Base-by-base conservation (phyloP, 768 basidiomycete genomes). In the Tephrocybe rancida region DNA sequence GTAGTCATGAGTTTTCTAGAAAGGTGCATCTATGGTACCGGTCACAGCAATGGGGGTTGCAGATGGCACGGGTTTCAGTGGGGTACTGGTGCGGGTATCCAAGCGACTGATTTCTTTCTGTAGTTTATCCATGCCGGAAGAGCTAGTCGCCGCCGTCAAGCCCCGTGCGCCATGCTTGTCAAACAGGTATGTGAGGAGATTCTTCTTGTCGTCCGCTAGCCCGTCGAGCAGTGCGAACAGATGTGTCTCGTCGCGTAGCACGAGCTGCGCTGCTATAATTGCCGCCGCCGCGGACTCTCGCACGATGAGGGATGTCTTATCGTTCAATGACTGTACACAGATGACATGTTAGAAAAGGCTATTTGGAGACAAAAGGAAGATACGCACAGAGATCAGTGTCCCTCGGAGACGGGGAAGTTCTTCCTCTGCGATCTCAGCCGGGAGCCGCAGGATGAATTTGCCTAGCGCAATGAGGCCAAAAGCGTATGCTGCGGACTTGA, bases 141-240 rank as follows among this genome's bases (percentile, higher is more conserved):
- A 69, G 8, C 73, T 72, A 34, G 66, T 65, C 3, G 65, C 67
- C 24, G 63, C 64, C 11, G 64, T 65, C 46, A 67, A 60, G 39
- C 82, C 88, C 19, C 92, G 77, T 9, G 81, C 88, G 27, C 86
- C 86, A 62, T 93, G 89, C 67, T 93, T 94, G 67, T 93, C 92
- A 59, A 95, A 95, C 52, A 92, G 75, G 60, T 95, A 95, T 1
- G 92, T 92, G 44, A 95, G 74, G 16, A 94, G 74, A 64, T 95
- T 93, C 77, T 92, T 93, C 78, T 94, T 92, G 62, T 91, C 90
- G 55, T 92, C 88, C n/a, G 90, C 84, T 37, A 95, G 76, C 5
- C 88, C 89, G 52, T 91, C 89, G 41, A 95, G 73, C 16, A 95
- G 80, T 32, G 83, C 75, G 61, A 95, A 95, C 1, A 95, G 74